A percentile compares a stretch with the other conserved stretches of the same genome.
These are phyloP conservation scores for Shiraia bambusicola DNA, from an alignment of 2,329 filamentous ascomycete genomes.

Conservation along the genomic window DNA sequence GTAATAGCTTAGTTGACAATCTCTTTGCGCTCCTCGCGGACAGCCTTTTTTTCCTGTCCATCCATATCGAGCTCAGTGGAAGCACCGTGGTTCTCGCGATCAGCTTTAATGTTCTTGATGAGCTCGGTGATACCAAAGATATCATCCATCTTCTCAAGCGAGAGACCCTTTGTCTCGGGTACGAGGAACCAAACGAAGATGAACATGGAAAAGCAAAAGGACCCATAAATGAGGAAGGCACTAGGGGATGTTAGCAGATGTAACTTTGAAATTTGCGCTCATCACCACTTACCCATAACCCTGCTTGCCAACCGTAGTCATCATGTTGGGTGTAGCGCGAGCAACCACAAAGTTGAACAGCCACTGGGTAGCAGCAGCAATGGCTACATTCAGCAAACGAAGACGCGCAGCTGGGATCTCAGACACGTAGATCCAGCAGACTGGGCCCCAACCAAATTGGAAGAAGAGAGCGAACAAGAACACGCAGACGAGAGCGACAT, in stretches of 20 bases:
- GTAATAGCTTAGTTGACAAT: conserved; percentile 14
- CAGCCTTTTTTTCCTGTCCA: conserved; percentile 22
- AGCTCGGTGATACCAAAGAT: conserved; percentile 63
- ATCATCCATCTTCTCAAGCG: conserved; percentile 66
- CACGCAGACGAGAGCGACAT: conserved; percentile 69
- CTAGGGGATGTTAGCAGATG: conserved; percentile 46
- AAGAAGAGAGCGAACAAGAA: conserved; percentile 72
- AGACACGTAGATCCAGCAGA: conserved; percentile 71
- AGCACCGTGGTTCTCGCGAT: conserved; percentile 29
- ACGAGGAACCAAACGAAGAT: conserved; percentile 67
- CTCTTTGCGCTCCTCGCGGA: conserved; percentile 32
- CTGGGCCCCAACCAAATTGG: conserved; percentile 63
- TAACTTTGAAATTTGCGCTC: conserved; percentile 41
- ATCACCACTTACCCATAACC: conserved; percentile 50
- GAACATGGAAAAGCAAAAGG: conserved; percentile 66
- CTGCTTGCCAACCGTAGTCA: conserved; percentile 55
- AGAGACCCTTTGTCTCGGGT: conserved; percentile 70
- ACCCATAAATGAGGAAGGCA: conserved; percentile 69
- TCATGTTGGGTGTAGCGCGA: conserved; percentile 67
- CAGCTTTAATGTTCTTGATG: conserved; percentile 38
- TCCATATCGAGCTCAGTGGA: conserved; percentile 31
- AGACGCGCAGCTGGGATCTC: conserved; percentile 70
- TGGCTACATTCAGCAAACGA: conserved; percentile 66
- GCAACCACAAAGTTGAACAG: conserved; percentile 75
- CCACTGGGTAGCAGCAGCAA: conserved; percentile 71